Conservation (phyloP, 352 stramenopile species). For the Pilasporangium apinafurcum region DNA sequence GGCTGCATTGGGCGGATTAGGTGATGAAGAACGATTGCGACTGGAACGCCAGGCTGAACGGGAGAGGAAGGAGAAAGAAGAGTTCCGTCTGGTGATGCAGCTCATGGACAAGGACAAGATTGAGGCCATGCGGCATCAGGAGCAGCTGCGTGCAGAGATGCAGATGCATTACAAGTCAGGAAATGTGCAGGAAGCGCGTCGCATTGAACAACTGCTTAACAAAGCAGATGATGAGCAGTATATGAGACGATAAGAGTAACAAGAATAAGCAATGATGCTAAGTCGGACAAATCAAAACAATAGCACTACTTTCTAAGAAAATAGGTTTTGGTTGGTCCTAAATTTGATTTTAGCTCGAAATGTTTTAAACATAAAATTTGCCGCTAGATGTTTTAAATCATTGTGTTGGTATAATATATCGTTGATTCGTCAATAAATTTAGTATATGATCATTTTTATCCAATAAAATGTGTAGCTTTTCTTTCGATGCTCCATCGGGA, state of each 20-base stretch:
- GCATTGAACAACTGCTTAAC: conserved; percentile 76
- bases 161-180: conserved; percentile 88
- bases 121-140: conserved; percentile 82
- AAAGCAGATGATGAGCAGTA: conserved; percentile 46
- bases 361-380: no score
- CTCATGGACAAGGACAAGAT: conserved; percentile 85
- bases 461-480: no score
- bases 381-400: no score
- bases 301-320: no score
- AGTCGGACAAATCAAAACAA: no score
- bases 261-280: background rate
- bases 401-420: no score
- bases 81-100: conserved; percentile 73
- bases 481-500: no score
- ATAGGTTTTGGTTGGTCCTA: no score
- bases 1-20: conserved; percentile 12
- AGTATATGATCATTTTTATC: no score
- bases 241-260: conserved; percentile 5
- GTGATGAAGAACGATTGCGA: conserved; percentile 60
- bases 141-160: conserved; percentile 82
- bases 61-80: conserved; percentile 56
- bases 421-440: no score
- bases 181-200: conserved; percentile 77
- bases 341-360: no score
- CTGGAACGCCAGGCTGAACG: conserved; percentile 47